Evolutionary conservation across 148 eudicot species (phyloP).

Genomic region (Rhododendron williamsianum): DNA sequence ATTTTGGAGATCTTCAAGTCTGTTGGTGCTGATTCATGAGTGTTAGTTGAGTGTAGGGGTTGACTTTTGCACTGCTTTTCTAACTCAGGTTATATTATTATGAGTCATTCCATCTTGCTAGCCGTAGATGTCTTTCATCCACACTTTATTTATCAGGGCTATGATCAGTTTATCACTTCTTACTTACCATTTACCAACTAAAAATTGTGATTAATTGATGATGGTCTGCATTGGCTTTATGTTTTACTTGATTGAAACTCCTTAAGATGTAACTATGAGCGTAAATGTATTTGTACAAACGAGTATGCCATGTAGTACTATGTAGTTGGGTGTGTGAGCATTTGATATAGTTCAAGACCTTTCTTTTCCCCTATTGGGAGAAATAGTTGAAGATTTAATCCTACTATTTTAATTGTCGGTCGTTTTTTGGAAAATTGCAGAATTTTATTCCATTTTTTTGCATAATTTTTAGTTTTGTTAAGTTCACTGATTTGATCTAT

Average conservation of each 20-base stretch:
- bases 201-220: background rate
- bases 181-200: background rate
- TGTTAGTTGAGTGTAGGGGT: background rate
- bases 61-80: background rate
- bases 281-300: background rate
- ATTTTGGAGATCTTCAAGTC: background rate
- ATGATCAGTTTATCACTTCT: background rate
- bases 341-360: background rate
- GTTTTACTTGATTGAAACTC: background rate
- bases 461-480: constrained; percentile 3
- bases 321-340: background rate
- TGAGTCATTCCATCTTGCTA: background rate
- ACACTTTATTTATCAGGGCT: background rate
- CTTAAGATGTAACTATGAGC: background rate
- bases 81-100: background rate
- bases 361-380: background rate
- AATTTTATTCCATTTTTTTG: background rate
- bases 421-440: background rate
- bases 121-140: background rate
- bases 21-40: background rate
- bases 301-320: background rate
- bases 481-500: background rate
- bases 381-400: background rate
- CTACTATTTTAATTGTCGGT: background rate
- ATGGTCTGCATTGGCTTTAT: background rate